A percentile compares a stretch with the other conserved stretches of the same genome.
These are phyloP conservation scores for Paramecium sexaurelia DNA, from an alignment of 73 alveolate genomes.

Conservation along the genomic window DNA sequence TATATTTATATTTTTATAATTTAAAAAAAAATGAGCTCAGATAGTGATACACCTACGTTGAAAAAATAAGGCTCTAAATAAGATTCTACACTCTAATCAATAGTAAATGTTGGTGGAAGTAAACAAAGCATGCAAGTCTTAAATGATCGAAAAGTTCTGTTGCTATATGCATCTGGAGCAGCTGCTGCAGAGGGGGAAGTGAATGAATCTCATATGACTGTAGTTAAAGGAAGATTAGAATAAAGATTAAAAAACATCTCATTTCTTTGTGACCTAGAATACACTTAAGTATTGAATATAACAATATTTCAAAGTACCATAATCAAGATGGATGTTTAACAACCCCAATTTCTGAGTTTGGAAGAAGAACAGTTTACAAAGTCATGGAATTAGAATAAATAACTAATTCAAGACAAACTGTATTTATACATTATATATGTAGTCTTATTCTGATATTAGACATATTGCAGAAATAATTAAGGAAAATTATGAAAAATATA, in stretches of 20 bases:
- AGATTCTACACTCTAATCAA: background rate
- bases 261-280: conserved; percentile 61
- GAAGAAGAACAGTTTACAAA: conserved; percentile 57
- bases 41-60: background rate
- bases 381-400: conserved; percentile 59
- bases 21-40: background rate
- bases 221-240: background rate
- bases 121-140: background rate
- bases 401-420: conserved; percentile 25
- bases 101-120: background rate
- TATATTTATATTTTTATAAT: background rate
- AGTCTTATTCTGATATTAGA: conserved; percentile 27
- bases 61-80: background rate
- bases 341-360: conserved; percentile 57
- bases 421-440: background rate
- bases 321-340: conserved; percentile 58
- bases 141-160: conserved; percentile 46
- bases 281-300: conserved; percentile 1
- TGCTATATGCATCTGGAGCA: conserved; percentile 65
- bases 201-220: background rate
- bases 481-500: conserved; percentile 66
- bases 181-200: conserved; percentile 60
- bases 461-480: conserved; percentile 58
- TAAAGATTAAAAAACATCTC: conserved; percentile 42
- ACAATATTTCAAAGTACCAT: background rate